These are phyloP conservation scores for Phtheirospermum japonicum DNA, from an alignment of 257 asterid genomes.

Conservation along the genomic window DNA sequence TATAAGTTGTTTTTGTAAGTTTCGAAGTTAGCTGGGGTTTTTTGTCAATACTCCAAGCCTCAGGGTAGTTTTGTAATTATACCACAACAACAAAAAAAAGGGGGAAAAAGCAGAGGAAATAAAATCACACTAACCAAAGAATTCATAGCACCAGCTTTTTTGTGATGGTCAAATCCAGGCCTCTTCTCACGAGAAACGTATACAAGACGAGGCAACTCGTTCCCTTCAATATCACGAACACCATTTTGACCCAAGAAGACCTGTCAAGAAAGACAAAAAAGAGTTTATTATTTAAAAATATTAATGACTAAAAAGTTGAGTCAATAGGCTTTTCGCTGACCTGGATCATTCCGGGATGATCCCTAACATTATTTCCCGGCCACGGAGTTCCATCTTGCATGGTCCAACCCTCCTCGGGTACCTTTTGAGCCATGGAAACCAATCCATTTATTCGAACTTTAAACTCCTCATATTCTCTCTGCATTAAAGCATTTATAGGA, in stretches of 20 bases:
- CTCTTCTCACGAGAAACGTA: slow-evolving; percentile 97
- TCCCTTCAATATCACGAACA: slow-evolving; percentile 75
- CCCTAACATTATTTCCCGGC: slow-evolving; percentile 88
- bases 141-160: slow-evolving; percentile 97
- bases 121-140: slow-evolving; percentile 50
- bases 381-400: slow-evolving; percentile 92
- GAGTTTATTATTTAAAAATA: background rate
- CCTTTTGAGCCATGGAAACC: slow-evolving; percentile 78
- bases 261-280: slow-evolving; percentile 32
- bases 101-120: background rate
- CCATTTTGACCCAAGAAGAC: slow-evolving; percentile 76
- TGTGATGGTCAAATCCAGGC: slow-evolving; percentile 87
- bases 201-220: slow-evolving; percentile 79
- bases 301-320: no score
- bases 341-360: slow-evolving; percentile 98
- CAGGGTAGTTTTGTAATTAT: no score
- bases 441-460: slow-evolving; percentile 78
- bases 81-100: no score
- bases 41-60: no score
- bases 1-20: no score
- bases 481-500: slow-evolving; percentile 28
- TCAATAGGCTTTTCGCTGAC: no score
- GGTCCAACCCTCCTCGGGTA: slow-evolving; percentile 93
- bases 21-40: no score
- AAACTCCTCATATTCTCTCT: slow-evolving; percentile 91